A percentile compares a stretch with the other conserved stretches of the same genome.
These are phyloP conservation scores for Hygrophorus russula DNA, from an alignment of 768 basidiomycete species.

Conservation along the genomic window DNA sequence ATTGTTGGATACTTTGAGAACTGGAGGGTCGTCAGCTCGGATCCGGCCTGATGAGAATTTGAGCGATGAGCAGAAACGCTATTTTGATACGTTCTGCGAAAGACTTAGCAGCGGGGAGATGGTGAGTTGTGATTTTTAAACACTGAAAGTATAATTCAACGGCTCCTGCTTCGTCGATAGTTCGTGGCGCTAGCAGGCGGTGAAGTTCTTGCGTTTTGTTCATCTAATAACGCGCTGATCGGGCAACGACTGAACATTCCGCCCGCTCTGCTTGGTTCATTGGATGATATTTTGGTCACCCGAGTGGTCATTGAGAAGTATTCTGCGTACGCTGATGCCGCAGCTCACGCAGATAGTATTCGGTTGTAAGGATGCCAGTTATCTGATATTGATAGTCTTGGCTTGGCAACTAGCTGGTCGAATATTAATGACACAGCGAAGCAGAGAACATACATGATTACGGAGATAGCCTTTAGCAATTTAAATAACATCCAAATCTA, in stretches of 20 bases:
- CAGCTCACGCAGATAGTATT: slow-evolving; percentile 27
- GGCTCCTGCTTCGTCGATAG: slow-evolving; percentile 19
- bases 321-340: slow-evolving; percentile 46
- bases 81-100: slow-evolving; percentile 37
- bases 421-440: too few species aligned
- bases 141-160: background rate
- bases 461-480: too few species aligned
- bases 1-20: slow-evolving; percentile 43
- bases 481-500: too few species aligned
- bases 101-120: slow-evolving; percentile 42
- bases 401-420: too few species aligned
- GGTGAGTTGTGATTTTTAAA: slow-evolving; percentile 23
- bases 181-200: slow-evolving; percentile 44
- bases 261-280: slow-evolving; percentile 28
- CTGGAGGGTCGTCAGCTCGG: slow-evolving; percentile 38
- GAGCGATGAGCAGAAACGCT: slow-evolving; percentile 27
- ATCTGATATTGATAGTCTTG: background rate
- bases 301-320: slow-evolving; percentile 49
- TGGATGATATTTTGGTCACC: slow-evolving; percentile 37
- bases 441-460: too few species aligned
- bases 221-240: slow-evolving; percentile 35
- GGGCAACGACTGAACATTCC: slow-evolving; percentile 41
- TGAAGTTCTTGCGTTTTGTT: slow-evolving; percentile 48
- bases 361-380: slow-evolving; percentile 18
- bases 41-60: slow-evolving; percentile 29